phyloP scores from a whole-genome alignment of 495 filamentous ascomycete genomes.

The Daldinia caldariorum region DNA sequence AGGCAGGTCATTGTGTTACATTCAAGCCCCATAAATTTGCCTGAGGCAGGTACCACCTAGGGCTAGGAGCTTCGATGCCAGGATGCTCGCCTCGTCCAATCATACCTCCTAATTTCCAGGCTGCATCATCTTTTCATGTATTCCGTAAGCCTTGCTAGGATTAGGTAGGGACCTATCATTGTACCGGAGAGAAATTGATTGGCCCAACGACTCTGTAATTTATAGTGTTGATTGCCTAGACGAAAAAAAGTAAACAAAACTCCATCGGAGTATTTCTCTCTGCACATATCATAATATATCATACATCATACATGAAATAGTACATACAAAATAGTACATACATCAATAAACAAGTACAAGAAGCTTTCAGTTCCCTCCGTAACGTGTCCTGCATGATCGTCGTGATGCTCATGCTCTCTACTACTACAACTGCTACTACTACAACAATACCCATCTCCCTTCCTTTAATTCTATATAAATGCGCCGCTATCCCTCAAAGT shows the following conservation, averaged over 20 bases:
- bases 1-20: conserved; percentile 22
- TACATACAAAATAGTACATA: no score
- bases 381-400: not conserved
- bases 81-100: not conserved
- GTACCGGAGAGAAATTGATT: not conserved
- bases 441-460: not conserved
- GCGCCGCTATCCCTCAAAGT: conserved; percentile 7
- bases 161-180: no score
- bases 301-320: not conserved
- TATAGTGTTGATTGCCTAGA: no score
- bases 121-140: conserved; percentile 4
- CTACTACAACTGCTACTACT: no score
- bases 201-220: not conserved
- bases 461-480: not conserved
- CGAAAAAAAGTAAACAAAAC: not conserved
- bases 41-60: not conserved
- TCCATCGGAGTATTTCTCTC: conserved; percentile 8
- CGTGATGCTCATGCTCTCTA: conserved; percentile 13
- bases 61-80: not conserved
- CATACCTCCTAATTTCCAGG: conserved; percentile 12
- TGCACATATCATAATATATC: no score
- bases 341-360: no score
- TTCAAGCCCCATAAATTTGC: conserved; percentile 10
- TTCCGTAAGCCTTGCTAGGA: not conserved
- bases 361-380: not conserved